These are phyloP conservation scores for Cladorrhinum sp. DNA, from an alignment of 2,329 filamentous ascomycete species.

Conservation along the genomic window DNA sequence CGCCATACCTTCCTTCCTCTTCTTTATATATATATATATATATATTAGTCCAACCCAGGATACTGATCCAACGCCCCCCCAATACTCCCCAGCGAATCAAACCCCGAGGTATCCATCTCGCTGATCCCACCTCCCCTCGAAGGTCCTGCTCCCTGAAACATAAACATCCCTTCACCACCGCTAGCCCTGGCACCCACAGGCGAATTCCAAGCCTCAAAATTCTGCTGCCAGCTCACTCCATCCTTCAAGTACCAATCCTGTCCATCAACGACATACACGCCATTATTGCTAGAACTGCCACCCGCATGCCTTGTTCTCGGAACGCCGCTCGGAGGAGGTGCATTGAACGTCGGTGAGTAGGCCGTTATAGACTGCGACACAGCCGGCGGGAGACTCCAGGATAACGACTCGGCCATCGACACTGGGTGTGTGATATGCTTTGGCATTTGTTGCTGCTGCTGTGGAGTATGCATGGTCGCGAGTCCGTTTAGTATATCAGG, in stretches of 20 bases:
- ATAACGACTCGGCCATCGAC: slow-evolving; percentile 25
- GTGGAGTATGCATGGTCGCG: slow-evolving; percentile 5
- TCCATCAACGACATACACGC: slow-evolving; percentile 44
- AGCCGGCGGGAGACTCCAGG: slow-evolving; percentile 23
- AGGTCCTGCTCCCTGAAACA: slow-evolving; percentile 29
- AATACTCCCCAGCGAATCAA: slow-evolving; percentile 29
- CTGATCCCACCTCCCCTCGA: slow-evolving; percentile 1
- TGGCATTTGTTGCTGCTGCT: slow-evolving; percentile 14
- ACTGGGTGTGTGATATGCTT: slow-evolving; percentile 20
- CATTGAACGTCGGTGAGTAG: slow-evolving; percentile 20
- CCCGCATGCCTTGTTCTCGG: slow-evolving; percentile 30
- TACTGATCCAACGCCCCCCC: slow-evolving; percentile 28
- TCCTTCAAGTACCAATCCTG: slow-evolving; percentile 59
- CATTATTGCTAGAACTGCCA: slow-evolving; percentile 25
- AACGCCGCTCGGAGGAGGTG: slow-evolving; percentile 12
- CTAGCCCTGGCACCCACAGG: background rate
- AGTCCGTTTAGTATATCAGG: slow-evolving; percentile 7
- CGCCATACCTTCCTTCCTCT: background rate
- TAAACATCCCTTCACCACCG: slow-evolving; percentile 23
- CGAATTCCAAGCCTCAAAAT: slow-evolving; percentile 50
- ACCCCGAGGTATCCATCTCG: slow-evolving; percentile 20
- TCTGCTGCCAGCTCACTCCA: slow-evolving; percentile 55
- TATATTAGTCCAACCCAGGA: slow-evolving; percentile 31
- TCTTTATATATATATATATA: too few species aligned
- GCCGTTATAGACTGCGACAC: slow-evolving; percentile 19